Conservation (phyloP, 2,329 filamentous ascomycete species). For the Curvularia hawaiiensis region DNA sequence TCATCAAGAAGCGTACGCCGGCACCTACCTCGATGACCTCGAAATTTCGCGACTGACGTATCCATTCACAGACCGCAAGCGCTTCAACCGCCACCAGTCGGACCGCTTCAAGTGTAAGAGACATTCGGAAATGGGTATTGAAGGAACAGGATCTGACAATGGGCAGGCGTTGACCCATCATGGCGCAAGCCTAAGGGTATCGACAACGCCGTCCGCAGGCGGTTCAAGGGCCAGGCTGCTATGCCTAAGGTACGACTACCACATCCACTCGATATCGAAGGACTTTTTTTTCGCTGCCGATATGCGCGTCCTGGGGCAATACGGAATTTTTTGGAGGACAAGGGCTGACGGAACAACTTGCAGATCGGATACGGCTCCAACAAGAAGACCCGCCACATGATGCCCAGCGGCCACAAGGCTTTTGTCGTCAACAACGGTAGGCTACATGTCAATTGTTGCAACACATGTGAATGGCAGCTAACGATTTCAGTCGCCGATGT, state of each 20-base stretch:
- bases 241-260: slow-evolving; percentile 89
- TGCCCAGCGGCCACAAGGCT: slow-evolving; percentile 98
- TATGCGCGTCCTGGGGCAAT: not conserved
- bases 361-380: slow-evolving; percentile 99
- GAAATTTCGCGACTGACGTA: slow-evolving; percentile 43
- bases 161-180: slow-evolving; percentile 69
- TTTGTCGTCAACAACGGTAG: slow-evolving; percentile 94
- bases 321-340: slow-evolving; percentile 7
- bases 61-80: slow-evolving; percentile 74
- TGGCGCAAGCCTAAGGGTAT: slow-evolving; percentile 99
- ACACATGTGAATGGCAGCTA: slow-evolving; percentile 22
- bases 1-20: slow-evolving; percentile 99
- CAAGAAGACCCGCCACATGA: slow-evolving; percentile 99
- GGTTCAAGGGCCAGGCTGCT: slow-evolving; percentile 92
- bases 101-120: slow-evolving; percentile 84
- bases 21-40: slow-evolving; percentile 24
- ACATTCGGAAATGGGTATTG: slow-evolving; percentile 14
- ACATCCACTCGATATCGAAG: slow-evolving; percentile 7
- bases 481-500: slow-evolving; percentile 70
- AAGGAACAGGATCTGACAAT: slow-evolving; percentile 33
- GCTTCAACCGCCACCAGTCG: slow-evolving; percentile 96
- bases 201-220: slow-evolving; percentile 95
- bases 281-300: not conserved
- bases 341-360: slow-evolving; percentile 40
- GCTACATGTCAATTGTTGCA: slow-evolving; percentile 4